Evolutionary conservation across 2,329 filamentous ascomycete genomes (phyloP).

Genomic region (Hirsutella thompsonii): DNA sequence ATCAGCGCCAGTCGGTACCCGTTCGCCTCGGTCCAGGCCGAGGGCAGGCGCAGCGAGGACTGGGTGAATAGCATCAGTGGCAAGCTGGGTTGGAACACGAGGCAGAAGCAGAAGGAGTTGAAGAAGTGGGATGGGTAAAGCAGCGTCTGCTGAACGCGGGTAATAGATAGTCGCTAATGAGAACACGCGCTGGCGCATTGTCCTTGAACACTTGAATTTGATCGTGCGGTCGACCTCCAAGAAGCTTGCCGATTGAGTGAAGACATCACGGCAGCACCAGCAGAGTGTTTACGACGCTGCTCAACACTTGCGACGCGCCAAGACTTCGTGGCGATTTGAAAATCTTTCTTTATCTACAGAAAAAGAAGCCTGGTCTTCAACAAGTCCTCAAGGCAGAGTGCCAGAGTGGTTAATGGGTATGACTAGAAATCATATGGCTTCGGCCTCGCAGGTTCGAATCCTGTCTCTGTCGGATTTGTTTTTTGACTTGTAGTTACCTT

Average conservation of each 20-base stretch:
- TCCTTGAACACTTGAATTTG: no score
- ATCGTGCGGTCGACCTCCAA: no score
- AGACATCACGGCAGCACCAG: no score
- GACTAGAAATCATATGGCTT: constrained; percentile 11
- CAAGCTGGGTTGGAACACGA: constrained; percentile 71
- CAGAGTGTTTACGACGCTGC: no score
- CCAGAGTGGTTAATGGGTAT: constrained; percentile 10
- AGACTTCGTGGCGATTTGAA: no score
- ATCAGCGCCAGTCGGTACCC: constrained; percentile 71
- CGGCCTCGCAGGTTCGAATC: constrained; percentile 12
- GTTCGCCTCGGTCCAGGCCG: constrained; percentile 63
- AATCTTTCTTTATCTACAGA: no score
- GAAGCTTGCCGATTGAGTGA: no score
- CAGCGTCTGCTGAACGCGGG: not conserved
- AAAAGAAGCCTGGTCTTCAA: not conserved
- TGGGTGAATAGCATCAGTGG: constrained; percentile 73
- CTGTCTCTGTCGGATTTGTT: constrained; percentile 9
- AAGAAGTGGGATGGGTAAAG: constrained; percentile 26
- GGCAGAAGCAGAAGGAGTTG: constrained; percentile 60
- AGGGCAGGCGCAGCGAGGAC: constrained; percentile 58
- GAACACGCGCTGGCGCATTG: no score
- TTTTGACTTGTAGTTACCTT: not conserved
- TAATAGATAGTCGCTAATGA: no score
- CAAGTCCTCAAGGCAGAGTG: constrained; percentile 7
- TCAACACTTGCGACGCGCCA: no score